phyloP scores from a whole-genome alignment of 176 grass and related monocot species.

The Saccharum spontaneum region DNA sequence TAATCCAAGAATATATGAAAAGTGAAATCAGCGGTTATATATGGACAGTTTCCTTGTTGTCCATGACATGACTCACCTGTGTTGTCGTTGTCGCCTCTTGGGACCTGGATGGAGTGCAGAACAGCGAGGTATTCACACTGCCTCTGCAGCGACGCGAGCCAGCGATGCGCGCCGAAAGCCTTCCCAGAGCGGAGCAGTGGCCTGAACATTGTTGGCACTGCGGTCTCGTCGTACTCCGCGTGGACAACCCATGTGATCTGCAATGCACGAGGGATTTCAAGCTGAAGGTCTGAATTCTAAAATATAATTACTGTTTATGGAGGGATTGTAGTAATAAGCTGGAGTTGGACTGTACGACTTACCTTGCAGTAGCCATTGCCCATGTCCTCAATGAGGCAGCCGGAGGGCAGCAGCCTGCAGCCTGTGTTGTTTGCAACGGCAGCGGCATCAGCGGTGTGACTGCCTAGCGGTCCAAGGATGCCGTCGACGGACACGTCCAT shows the following conservation, averaged over 20 bases:
- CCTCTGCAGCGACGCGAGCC: conserved; percentile 36
- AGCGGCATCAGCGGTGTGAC: not conserved
- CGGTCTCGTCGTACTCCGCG: conserved; percentile 31
- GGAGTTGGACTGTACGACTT: not conserved
- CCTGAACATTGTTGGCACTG: not conserved
- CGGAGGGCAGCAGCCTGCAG: conserved; percentile 39
- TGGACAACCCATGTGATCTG: conserved; percentile 55
- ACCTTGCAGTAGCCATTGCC: not conserved
- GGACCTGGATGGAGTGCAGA: not conserved
- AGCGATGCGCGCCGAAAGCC: conserved; percentile 26
- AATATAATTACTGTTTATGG: no score
- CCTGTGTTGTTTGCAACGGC: not conserved
- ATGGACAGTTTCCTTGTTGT: not conserved
- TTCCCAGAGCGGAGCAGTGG: conserved; percentile 36
- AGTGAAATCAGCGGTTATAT: not conserved
- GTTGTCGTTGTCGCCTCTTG: not conserved
- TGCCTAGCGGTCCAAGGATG: not conserved
- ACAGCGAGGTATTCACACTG: conserved; percentile 3
- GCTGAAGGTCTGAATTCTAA: not conserved
- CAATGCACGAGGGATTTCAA: not conserved
- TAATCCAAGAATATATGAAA: not conserved
- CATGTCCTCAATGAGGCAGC: conserved; percentile 39
- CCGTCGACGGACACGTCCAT: conserved; percentile 59
- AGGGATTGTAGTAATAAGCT: no score
- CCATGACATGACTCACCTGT: not conserved